Base-by-base conservation (phyloP, 1,139 yeast species). In the Yamadazyma conglobata region DNA sequence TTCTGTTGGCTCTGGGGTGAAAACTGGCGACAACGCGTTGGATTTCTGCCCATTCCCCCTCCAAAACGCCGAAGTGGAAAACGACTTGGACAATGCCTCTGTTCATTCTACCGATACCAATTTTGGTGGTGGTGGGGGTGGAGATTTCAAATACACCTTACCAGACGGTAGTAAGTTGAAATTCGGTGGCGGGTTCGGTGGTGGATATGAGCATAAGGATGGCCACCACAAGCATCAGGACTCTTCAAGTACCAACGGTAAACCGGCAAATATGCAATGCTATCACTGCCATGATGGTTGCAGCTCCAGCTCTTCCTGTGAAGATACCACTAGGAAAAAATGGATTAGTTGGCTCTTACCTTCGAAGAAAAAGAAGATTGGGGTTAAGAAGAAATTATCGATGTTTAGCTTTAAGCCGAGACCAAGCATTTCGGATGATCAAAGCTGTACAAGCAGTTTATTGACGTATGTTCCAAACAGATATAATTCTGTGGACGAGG, bases 131-230 rank as follows among this genome's bases (percentile, higher is more conserved):
- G 46, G 44, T n/a, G 43, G 44, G 3, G 60, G 58, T 10, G 61
- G 62, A 2, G 46, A 46, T 26, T 48, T 50, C 39, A 47, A 47
- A 22, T 45, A 40, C 31, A 49, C 46, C 25, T 22, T 48, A 5
- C 61, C 59, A 3, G 44, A 41, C 31, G 58, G 57, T n/a, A 37
- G 50, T 1, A 46, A 47, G 31, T 13, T 54, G 14, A 50, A 46
- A 19, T 48, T 53, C 34, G 60, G 59, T 7, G 60, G 55, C 16
- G 59, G 60, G 10, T 58, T 50, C 10, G 60, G 60, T 3, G 47
- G 52, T 37, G 56, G 49, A 24, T 56, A 47, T 27, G 31, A 43
- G 6, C 52, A 48, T 25, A 37, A 22, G 22, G 19, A 30, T 13
- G 10, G 13, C 12, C 20, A 34, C 5, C 27, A 37, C 28, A 32